These are phyloP conservation scores for Dissophora globulifera DNA, from an alignment of 192 early-diverging fungal genomes.

Conservation along the genomic window DNA sequence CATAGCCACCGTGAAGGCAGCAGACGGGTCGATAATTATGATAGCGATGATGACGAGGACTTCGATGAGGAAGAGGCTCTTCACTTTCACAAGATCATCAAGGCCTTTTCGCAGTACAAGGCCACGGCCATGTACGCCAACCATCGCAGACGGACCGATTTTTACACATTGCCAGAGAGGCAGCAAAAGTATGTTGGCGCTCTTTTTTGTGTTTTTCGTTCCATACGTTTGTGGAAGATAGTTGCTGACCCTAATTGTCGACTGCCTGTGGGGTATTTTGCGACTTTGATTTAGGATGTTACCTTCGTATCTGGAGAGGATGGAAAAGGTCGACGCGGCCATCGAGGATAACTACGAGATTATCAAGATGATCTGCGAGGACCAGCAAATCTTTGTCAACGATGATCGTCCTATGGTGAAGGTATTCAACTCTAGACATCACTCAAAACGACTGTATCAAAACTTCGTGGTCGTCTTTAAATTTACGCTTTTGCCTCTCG, in stretches of 20 bases:
- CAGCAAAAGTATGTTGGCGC: slow-evolving; percentile 63
- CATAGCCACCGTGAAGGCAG: slow-evolving; percentile 4
- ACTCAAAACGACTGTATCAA: too few relatives aligned
- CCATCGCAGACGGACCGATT: slow-evolving; percentile 71
- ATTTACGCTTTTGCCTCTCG: background rate
- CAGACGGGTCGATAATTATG: slow-evolving; percentile 1
- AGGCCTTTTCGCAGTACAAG: slow-evolving; percentile 72
- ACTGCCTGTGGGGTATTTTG: too few relatives aligned
- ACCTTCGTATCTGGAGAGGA: slow-evolving; percentile 69
- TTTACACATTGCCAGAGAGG: slow-evolving; percentile 67
- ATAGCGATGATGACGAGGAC: slow-evolving; percentile 21
- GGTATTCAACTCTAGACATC: background rate
- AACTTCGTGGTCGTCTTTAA: too few relatives aligned
- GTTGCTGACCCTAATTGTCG: too few relatives aligned
- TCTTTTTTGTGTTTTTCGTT: background rate
- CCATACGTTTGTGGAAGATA: too few relatives aligned
- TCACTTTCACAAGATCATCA: slow-evolving; percentile 65
- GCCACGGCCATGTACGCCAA: slow-evolving; percentile 66
- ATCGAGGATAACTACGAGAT: slow-evolving; percentile 69
- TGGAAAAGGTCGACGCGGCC: slow-evolving; percentile 67
- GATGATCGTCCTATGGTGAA: slow-evolving; percentile 40
- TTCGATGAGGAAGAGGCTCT: slow-evolving; percentile 46
- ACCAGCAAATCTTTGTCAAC: slow-evolving; percentile 56
- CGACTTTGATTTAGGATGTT: slow-evolving; percentile 55
- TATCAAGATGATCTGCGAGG: slow-evolving; percentile 63